Percentiles rank a stretch among this genome's conserved stretches.
Evolutionary conservation across 2,329 filamentous ascomycete species (phyloP).

Genomic region (Cephalotrichum gorgonifer): DNA sequence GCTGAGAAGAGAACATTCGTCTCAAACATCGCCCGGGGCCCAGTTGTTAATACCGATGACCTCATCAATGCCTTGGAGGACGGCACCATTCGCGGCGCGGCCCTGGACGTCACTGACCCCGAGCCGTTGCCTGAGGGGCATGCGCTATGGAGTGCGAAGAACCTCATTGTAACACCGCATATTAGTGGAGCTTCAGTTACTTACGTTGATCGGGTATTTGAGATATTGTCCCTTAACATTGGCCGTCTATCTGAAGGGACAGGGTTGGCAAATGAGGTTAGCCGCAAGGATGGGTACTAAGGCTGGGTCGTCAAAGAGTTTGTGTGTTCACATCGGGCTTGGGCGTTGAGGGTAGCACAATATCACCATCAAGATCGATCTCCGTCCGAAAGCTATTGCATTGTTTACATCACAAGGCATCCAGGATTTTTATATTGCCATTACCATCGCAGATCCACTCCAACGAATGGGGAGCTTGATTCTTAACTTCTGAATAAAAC

Average conservation of each 20-base stretch:
- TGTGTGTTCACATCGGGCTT: too few relatives aligned
- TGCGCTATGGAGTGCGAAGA: constrained; percentile 58
- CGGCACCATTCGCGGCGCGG: constrained; percentile 46
- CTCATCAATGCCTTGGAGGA: constrained; percentile 49
- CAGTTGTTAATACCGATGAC: constrained; percentile 38
- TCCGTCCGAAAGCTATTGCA: too few relatives aligned
- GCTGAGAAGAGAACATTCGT: constrained; percentile 44
- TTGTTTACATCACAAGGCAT: too few relatives aligned
- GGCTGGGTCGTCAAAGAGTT: too few relatives aligned
- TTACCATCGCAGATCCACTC: too few relatives aligned
- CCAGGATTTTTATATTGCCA: too few relatives aligned
- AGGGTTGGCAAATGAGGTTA: constrained; percentile 29
- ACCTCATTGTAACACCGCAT: constrained; percentile 53
- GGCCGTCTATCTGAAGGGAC: constrained; percentile 22
- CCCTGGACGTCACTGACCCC: constrained; percentile 69
- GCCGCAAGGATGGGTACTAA: constrained; percentile 20
- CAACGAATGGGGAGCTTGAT: too few relatives aligned
- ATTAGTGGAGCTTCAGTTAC: constrained; percentile 29
- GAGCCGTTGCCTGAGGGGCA: constrained; percentile 63
- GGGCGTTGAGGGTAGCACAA: too few relatives aligned
- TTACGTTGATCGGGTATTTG: constrained; percentile 28
- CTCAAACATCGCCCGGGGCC: constrained; percentile 60
- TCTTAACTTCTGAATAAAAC: too few relatives aligned
- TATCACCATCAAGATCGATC: too few relatives aligned
- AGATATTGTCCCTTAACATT: constrained; percentile 31